phyloP scores from a whole-genome alignment of 805 yeast species.

The Metschnikowia baotianmanensis region DNA sequence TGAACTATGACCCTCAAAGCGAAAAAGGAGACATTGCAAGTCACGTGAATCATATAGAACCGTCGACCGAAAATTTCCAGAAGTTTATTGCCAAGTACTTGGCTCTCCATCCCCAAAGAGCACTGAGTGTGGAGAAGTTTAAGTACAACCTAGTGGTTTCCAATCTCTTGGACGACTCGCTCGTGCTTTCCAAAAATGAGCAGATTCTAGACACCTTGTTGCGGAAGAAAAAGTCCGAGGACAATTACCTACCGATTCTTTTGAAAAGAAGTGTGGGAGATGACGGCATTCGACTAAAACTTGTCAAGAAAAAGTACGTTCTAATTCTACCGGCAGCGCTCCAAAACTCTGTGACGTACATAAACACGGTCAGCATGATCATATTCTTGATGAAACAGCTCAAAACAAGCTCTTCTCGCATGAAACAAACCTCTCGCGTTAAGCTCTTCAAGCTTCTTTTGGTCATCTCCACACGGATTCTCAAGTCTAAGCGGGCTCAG shows the following conservation, averaged over 20 bases:
- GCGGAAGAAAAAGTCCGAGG: conserved; percentile 4
- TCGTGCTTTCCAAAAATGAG: conserved; percentile 43
- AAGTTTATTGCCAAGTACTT: conserved; percentile 31
- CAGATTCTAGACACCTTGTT: conserved; percentile 26
- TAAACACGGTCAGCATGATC: conserved; percentile 25
- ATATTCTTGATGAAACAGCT: conserved; percentile 29
- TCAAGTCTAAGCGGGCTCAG: conserved; percentile 26
- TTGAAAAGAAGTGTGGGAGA: conserved; percentile 12
- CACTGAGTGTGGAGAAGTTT: conserved; percentile 38
- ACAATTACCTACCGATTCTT: background rate
- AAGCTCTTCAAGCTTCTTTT: conserved; percentile 32
- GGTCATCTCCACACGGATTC: conserved; percentile 27
- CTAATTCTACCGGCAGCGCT: conserved; percentile 14
- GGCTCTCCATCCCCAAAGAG: conserved; percentile 12
- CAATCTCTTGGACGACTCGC: conserved; percentile 38
- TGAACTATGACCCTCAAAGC: background rate
- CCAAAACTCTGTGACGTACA: conserved; percentile 12
- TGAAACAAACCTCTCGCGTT: conserved; percentile 15
- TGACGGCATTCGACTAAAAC: conserved; percentile 24
- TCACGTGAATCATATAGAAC: background rate
- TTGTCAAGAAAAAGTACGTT: conserved; percentile 19
- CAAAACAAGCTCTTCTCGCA: conserved; percentile 2
- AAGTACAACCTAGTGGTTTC: conserved; percentile 40
- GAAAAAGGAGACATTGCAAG: background rate
- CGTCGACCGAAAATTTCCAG: conserved; percentile 19